Conservation (phyloP, 1,139 yeast genomes). For the Taphrina wiesneri region DNA sequence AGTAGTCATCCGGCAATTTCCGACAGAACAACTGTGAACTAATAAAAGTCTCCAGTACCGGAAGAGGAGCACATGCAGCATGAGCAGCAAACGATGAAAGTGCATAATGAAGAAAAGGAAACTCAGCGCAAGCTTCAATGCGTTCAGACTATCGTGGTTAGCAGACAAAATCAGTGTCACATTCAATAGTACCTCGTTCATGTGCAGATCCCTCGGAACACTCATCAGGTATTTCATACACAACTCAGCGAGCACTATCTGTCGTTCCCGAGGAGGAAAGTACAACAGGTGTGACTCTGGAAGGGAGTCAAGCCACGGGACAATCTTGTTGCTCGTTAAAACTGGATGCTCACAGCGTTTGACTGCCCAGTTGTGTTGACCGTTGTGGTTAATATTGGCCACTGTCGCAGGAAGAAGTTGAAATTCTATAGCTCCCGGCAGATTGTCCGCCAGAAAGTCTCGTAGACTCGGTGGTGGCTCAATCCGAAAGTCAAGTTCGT, state of each 20-base stretch:
- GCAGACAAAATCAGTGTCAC: not conserved
- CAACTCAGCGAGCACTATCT: conserved; percentile 6
- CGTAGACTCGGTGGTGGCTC: not conserved
- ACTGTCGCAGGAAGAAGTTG: not conserved
- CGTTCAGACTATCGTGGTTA: not conserved
- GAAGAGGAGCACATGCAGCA: conserved; percentile 1
- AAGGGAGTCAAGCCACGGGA: not conserved
- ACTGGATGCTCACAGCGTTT: conserved; percentile 3
- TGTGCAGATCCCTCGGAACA: not conserved
- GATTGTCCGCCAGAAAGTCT: not conserved
- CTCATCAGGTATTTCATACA: conserved; percentile 10
- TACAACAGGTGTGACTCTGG: not conserved
- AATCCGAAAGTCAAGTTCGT: not conserved
- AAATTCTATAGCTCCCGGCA: not conserved
- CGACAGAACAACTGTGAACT: not conserved
- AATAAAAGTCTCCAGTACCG: not conserved
- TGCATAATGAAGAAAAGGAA: conserved; percentile 5
- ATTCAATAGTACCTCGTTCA: not conserved
- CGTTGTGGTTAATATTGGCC: conserved; percentile 2
- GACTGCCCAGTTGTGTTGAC: conserved; percentile 1
- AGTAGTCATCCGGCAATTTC: not conserved
- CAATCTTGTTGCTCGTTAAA: not conserved
- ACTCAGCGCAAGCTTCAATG: conserved; percentile 22
- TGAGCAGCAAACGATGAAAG: not conserved
- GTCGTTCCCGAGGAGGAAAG: conserved; percentile 5